These are phyloP conservation scores for Patellifolia procumbens DNA, from an alignment of 179 eudicot species.

Conservation along the genomic window DNA sequence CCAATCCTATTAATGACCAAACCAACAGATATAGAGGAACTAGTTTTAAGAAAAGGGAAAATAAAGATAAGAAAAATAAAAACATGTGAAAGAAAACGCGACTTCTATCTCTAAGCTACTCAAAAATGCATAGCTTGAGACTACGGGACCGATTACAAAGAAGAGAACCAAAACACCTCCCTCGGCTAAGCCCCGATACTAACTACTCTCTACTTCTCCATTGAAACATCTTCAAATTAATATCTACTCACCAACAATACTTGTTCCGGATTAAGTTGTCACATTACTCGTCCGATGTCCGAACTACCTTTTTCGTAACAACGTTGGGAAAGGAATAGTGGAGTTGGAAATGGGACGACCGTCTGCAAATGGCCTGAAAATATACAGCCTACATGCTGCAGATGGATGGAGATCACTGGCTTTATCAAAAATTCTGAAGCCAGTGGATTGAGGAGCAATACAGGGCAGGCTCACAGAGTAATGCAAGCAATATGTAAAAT, in stretches of 20 bases:
- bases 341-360: too few species aligned
- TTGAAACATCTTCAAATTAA: background rate
- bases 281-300: background rate
- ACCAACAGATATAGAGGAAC: background rate
- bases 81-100: background rate
- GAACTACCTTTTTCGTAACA: too few species aligned
- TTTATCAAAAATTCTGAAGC: slow-evolving; percentile 24
- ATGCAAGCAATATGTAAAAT: background rate
- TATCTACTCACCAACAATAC: background rate
- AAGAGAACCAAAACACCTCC: slow-evolving; percentile 21
- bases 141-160: slow-evolving; percentile 15
- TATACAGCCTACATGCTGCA: slow-evolving; percentile 54
- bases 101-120: slow-evolving; percentile 33
- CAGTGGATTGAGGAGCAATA: slow-evolving; percentile 6
- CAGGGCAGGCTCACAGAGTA: background rate
- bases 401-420: slow-evolving; percentile 14
- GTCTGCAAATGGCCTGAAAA: slow-evolving; percentile 40
- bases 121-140: slow-evolving; percentile 37
- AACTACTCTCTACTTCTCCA: background rate
- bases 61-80: too few species aligned
- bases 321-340: too few species aligned
- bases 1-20: background rate
- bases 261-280: background rate
- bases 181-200: slow-evolving; percentile 5
- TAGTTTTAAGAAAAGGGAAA: background rate